A percentile compares a stretch with the other conserved stretches of the same genome.
Evolutionary conservation across 2,329 filamentous ascomycete genomes (phyloP).

Genomic region (Epichloe amarillans): DNA sequence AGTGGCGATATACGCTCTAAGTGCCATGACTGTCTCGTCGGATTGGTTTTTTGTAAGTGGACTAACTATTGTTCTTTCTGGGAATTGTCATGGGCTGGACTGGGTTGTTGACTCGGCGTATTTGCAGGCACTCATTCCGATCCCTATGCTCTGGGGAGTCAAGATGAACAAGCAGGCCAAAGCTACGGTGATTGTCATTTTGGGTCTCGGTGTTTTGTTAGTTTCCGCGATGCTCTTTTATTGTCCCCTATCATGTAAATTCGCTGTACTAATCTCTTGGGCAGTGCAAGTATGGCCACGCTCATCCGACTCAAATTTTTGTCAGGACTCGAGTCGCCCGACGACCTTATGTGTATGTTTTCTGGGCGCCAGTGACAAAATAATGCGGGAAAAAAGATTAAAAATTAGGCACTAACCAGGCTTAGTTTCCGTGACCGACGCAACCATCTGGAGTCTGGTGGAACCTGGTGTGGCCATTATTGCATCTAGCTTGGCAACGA

Average conservation of each 20-base stretch:
- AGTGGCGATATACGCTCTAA: conserved; percentile 36
- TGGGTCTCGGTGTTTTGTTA: conserved; percentile 35
- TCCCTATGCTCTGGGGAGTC: conserved; percentile 41
- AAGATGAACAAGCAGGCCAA: conserved; percentile 40
- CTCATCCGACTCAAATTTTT: conserved; percentile 37
- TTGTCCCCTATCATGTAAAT: conserved; percentile 6
- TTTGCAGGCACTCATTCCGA: conserved; percentile 33
- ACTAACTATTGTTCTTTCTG: not conserved
- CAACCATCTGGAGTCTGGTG: conserved; percentile 44
- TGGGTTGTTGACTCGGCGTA: not conserved
- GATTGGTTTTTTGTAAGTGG: conserved; percentile 36
- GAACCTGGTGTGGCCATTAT: conserved; percentile 43
- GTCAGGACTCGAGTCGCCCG: conserved; percentile 27
- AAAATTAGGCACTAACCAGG: conserved; percentile 7
- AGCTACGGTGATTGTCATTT: conserved; percentile 34
- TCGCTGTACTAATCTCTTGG: not conserved
- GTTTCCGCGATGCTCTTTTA: conserved; percentile 9
- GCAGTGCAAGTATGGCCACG: conserved; percentile 39
- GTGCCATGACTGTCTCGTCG: conserved; percentile 37
- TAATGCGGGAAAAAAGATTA: too few species aligned
- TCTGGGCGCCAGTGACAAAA: not conserved
- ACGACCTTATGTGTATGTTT: conserved; percentile 35
- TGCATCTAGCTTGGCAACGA: conserved; percentile 40
- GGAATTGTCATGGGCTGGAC: not conserved
- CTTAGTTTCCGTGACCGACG: conserved; percentile 33